These are phyloP conservation scores for Yamadazyma philogaea DNA, from an alignment of 805 yeast genomes.

Conservation along the genomic window DNA sequence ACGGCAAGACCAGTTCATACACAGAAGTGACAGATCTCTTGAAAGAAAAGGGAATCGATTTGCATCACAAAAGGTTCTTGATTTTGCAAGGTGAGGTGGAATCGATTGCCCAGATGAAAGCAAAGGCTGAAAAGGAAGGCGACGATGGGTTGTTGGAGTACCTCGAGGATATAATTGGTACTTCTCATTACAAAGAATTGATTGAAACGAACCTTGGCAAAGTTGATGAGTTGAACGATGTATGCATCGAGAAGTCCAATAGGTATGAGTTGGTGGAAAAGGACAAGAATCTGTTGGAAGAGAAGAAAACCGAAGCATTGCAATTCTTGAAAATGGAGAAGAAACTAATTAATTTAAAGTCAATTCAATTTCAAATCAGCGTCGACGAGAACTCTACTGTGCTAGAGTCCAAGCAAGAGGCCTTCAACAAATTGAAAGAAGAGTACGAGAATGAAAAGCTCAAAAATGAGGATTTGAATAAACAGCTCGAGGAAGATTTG, in stretches of 20 bases:
- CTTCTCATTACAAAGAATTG: conserved; percentile 72
- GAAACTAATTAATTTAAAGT: conserved; percentile 47
- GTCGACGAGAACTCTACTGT: conserved; percentile 39
- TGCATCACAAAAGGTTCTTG: conserved; percentile 90
- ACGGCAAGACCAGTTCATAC: conserved; percentile 66
- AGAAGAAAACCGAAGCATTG: conserved; percentile 69
- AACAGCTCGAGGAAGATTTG: conserved; percentile 27
- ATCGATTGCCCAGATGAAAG: conserved; percentile 96
- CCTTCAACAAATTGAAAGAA: conserved; percentile 32
- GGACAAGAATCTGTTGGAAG: conserved; percentile 63
- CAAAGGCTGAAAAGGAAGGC: conserved; percentile 87
- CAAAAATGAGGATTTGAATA: conserved; percentile 24
- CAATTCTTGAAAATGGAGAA: conserved; percentile 65
- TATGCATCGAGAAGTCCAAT: conserved; percentile 75
- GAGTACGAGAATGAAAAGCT: conserved; percentile 30
- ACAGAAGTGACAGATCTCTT: conserved; percentile 74
- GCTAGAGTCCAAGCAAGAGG: conserved; percentile 34
- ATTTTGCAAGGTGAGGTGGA: conserved; percentile 98
- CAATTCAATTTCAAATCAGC: conserved; percentile 55
- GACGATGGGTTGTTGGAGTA: conserved; percentile 95
- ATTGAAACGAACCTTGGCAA: conserved; percentile 63
- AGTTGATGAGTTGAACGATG: conserved; percentile 74
- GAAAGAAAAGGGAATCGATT: conserved; percentile 81
- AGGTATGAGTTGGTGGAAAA: conserved; percentile 76
- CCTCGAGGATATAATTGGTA: conserved; percentile 95